A percentile compares a stretch with the other conserved stretches of the same genome.
Conservation (phyloP, 1,139 yeast species). For the Yamadazyma jaroonii region DNA sequence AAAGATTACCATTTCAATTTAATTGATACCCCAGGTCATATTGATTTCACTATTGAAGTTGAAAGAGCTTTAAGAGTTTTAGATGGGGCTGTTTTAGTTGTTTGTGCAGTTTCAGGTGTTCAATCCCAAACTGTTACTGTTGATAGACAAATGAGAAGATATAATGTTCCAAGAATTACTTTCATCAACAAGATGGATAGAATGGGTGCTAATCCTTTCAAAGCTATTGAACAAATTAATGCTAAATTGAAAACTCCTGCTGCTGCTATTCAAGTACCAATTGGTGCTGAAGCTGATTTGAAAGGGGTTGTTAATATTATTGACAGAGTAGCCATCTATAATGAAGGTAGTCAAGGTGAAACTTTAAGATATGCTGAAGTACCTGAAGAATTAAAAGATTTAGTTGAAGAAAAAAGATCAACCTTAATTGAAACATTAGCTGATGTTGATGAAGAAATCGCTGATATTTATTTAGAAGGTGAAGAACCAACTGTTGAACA, state of each 20-base stretch:
- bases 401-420: constrained; percentile 83
- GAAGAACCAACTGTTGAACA: constrained; percentile 81
- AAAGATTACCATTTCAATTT: constrained; percentile 81
- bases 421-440: constrained; percentile 89
- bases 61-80: constrained; percentile 95
- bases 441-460: constrained; percentile 96
- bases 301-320: constrained; percentile 90
- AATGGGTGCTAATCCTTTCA: constrained; percentile 96
- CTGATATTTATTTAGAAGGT: constrained; percentile 89
- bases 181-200: constrained; percentile 98
- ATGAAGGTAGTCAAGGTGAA: constrained; percentile 94
- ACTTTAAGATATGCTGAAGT: constrained; percentile 55
- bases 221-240: constrained; percentile 89
- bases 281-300: constrained; percentile 84
- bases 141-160: constrained; percentile 98
- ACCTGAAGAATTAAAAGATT: constrained; percentile 70
- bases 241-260: constrained; percentile 87
- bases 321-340: constrained; percentile 80
- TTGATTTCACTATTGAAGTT: constrained; percentile 97
- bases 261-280: constrained; percentile 97
- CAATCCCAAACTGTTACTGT: constrained; percentile 98
- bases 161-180: constrained; percentile 94
- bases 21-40: constrained; percentile 98
- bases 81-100: constrained; percentile 97
- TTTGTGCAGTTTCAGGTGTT: constrained; percentile 97